Evolutionary conservation across 1,284 basidiomycete species (phyloP).

Genomic region (Rhodotorula mucilaginosa): DNA sequence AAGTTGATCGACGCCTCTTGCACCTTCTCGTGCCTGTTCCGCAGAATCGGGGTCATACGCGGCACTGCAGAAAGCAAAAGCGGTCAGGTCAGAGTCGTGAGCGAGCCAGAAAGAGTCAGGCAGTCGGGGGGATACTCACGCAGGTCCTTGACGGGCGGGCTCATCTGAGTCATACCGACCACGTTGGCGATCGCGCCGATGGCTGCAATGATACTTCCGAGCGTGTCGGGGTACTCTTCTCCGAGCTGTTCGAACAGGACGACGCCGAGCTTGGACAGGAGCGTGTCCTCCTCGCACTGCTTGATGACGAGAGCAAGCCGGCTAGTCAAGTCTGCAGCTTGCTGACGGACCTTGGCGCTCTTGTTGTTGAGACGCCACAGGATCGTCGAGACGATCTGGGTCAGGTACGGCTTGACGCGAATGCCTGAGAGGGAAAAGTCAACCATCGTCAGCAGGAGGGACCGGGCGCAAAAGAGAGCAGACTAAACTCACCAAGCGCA

Average conservation of each 20-base stretch:
- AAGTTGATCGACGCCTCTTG: conserved; percentile 99
- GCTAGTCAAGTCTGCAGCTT: conserved; percentile 94
- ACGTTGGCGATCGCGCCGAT: conserved; percentile 99
- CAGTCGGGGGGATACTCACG: conserved; percentile 57
- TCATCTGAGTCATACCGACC: conserved; percentile 99
- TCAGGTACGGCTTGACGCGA: conserved; percentile 97
- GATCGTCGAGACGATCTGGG: conserved; percentile 98
- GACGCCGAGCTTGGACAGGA: conserved; percentile 92
- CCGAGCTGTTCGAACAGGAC: conserved; percentile 98
- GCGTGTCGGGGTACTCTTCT: conserved; percentile 97
- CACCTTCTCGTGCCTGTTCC: conserved; percentile 98
- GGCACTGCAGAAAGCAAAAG: conserved; percentile 62
- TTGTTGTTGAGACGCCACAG: conserved; percentile 99
- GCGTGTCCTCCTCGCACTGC: conserved; percentile 93
- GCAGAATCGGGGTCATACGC: conserved; percentile 97
- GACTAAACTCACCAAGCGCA: conserved; percentile 62
- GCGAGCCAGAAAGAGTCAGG: not conserved
- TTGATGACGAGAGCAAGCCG: conserved; percentile 96
- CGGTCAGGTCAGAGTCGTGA: not conserved
- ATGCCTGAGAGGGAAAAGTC: conserved; percentile 58
- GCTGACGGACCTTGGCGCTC: conserved; percentile 97
- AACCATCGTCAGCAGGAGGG: not conserved
- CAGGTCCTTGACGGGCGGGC: conserved; percentile 97
- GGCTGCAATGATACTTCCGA: conserved; percentile 97
- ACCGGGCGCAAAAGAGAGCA: not conserved